A percentile compares a stretch with the other conserved stretches of the same genome.
Evolutionary conservation across 768 basidiomycete genomes (phyloP).

Genomic region (Harrya chromipes): DNA sequence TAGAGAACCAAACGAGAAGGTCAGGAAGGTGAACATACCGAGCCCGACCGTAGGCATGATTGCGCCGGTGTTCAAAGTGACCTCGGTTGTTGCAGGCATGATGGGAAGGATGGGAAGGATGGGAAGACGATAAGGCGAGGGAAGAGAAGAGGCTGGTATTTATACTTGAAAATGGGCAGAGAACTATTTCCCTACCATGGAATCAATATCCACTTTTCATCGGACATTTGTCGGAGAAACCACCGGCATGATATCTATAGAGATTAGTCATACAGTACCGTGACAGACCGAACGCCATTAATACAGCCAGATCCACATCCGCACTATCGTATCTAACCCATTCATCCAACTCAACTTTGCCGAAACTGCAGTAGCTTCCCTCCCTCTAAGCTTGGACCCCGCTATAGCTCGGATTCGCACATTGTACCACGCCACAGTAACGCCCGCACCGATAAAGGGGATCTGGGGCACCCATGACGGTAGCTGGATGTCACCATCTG

Average conservation of each 20-base stretch:
- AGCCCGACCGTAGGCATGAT: conserved; percentile 74
- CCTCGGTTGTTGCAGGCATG: conserved; percentile 48
- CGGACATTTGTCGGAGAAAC: conserved; percentile 3
- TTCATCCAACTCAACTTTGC: conserved; percentile 16
- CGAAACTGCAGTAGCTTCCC: conserved; percentile 12
- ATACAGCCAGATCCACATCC: conserved; percentile 51
- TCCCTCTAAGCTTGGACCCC: conserved; percentile 5
- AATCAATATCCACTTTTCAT: neutral
- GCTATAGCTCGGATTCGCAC: conserved; percentile 56
- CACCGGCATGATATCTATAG: neutral
- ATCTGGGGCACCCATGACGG: conserved; percentile 42
- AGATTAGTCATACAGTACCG: neutral
- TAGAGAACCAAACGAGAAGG: no score
- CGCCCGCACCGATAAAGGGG: conserved; percentile 62
- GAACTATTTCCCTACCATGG: neutral
- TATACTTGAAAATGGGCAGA: neutral
- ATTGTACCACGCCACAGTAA: conserved; percentile 64
- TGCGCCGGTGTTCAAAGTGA: conserved; percentile 72
- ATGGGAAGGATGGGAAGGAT: neutral
- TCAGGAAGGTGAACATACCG: conserved; percentile 32
- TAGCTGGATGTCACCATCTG: conserved; percentile 23
- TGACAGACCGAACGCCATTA: conserved; percentile 8
- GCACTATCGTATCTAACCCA: conserved; percentile 36
- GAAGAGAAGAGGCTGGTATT: neutral
- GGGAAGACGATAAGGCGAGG: neutral